These are phyloP conservation scores for Pseudocercospora musae DNA, from an alignment of 2,329 filamentous ascomycete species.

Conservation along the genomic window DNA sequence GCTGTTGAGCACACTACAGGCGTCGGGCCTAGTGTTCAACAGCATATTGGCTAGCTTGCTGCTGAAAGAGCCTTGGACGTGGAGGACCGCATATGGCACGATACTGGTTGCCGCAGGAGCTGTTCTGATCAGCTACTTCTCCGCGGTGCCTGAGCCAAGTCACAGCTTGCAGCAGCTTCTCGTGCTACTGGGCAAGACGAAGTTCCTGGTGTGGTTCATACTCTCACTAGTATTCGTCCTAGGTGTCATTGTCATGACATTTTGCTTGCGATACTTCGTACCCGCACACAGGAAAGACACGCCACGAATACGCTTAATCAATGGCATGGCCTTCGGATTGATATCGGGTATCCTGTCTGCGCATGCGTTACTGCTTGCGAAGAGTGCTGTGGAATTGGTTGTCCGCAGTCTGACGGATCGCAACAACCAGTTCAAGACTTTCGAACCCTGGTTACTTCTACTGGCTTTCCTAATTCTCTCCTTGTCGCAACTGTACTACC, in stretches of 20 bases:
- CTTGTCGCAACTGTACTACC: conserved; percentile 87
- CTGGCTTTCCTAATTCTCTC: conserved; percentile 76
- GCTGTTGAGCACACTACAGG: conserved; percentile 90
- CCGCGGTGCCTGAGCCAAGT: conserved; percentile 87
- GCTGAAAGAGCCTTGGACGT: conserved; percentile 88
- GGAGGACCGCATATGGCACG: conserved; percentile 87
- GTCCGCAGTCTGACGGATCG: conserved; percentile 81
- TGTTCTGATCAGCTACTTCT: conserved; percentile 89
- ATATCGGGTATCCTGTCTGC: conserved; percentile 89
- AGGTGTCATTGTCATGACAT: conserved; percentile 62
- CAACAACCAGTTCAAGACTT: conserved; percentile 89
- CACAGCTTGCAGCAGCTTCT: conserved; percentile 83
- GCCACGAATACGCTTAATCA: conserved; percentile 56
- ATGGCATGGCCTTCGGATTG: conserved; percentile 83
- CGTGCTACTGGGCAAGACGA: conserved; percentile 64
- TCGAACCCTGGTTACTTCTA: conserved; percentile 92
- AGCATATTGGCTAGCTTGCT: conserved; percentile 94
- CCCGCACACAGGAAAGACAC: conserved; percentile 32
- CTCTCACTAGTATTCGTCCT: conserved; percentile 69
- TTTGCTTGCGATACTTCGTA: conserved; percentile 41
- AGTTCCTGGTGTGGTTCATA: conserved; percentile 87
- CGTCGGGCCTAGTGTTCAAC: conserved; percentile 96
- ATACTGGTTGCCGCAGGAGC: conserved; percentile 82
- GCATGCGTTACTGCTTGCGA: conserved; percentile 87
- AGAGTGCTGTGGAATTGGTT: conserved; percentile 91